Evolutionary conservation across 2,329 filamentous ascomycete species (phyloP), one percentile per base, ranked within the genome.

Genomic region (Leptographium flavum): DNA sequence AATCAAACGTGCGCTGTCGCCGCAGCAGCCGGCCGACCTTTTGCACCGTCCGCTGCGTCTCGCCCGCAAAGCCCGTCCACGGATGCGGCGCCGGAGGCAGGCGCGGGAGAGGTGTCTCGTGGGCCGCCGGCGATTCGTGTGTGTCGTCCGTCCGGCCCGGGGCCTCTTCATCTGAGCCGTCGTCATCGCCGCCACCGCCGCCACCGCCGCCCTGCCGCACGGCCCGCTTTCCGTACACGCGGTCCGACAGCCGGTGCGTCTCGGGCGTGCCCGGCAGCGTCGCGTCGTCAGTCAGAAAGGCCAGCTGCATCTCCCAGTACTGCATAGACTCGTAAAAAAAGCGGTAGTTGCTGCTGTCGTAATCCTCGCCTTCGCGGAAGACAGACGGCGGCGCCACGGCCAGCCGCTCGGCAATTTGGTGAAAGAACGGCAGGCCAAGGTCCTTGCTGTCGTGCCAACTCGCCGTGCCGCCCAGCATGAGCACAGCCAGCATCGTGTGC

Each of bases 231-330:
- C 31, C 39, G 19, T 38, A 27, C 31, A 19, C 21, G 4, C 44
- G 28, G 21, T 40, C 37, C 10, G 44, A 32, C 8, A 42, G 45
- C 14, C 11, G 19, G 10, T 25, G 15, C 5, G 33, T 23, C n/a
- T 56, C 54, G 31, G 59, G 60, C 11, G 62, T 56, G 2, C 55
- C 57, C 46, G 58, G 59, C 31, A 63, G 58, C 0, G 58, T 58
- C 39, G 51, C 60, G 42, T 63, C 64, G 51, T 65, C 63, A 47
- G 64, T 68, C 22, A 75, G 68, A 50, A 73, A 75, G 0, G 70
- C 70, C 42, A 74, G 66, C 4, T 74, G 60, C 72, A 75, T 75
- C 51, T 75, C 72, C 72, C 72, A 76, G 50, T 74, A 73, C 42
- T 74, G 67, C 35, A 75, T 57, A 21, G 70, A 69, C 53, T 74